Base-by-base conservation (phyloP, 257 asterid genomes). In the Penstemon newberryi region DNA sequence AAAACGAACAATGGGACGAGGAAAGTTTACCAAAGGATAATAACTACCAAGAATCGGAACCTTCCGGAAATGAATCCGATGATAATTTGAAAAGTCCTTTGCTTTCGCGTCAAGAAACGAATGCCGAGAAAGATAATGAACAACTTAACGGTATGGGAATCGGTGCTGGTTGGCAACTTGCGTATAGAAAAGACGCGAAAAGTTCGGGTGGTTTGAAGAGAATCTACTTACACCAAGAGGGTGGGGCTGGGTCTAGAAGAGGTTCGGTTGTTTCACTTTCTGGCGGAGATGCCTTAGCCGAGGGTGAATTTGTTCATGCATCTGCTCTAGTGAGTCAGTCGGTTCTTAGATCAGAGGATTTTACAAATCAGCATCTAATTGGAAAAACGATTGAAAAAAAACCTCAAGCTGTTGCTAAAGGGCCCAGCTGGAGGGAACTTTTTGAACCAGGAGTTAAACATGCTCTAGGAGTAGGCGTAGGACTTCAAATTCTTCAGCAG, bases 111-210 rank as follows among this genome's bases (percentile, higher is more conserved):
- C 88, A 87, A 49, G 87, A 66, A 13, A 70, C 92, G 1, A 69
- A 82, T 51, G 60, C 80, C 8, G 98, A 83, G 13, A 77, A 75
- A 83, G 89, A 84, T 11, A 83, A 84, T 46, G 96, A 89, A 64
- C 86, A 86, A 13, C 76, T 82, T 40, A 79, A 83, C 8, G 78
- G 87, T 1, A 75, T 91, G 82, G 97, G 96, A 6, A 91, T 94
- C 4, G 98, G 99, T 10, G 96, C 96, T 7, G 99, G 99, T 42
- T 94, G 99, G 99, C 96, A 91, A 73, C 78, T 94, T 53, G 99
- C 99, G 0, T 94, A 94, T 52, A 85, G 75, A 53, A 89, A 89
- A 58, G 99, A 94, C n/a, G 91, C 86, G 57, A 83, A 80, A 25
- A 82, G 64, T 33, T 75, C 80, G 4, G 85, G 90, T 3, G 88